Evolutionary conservation across 352 stramenopile genomes (phyloP).

Genomic region (Globisporangium iwayamae): DNA sequence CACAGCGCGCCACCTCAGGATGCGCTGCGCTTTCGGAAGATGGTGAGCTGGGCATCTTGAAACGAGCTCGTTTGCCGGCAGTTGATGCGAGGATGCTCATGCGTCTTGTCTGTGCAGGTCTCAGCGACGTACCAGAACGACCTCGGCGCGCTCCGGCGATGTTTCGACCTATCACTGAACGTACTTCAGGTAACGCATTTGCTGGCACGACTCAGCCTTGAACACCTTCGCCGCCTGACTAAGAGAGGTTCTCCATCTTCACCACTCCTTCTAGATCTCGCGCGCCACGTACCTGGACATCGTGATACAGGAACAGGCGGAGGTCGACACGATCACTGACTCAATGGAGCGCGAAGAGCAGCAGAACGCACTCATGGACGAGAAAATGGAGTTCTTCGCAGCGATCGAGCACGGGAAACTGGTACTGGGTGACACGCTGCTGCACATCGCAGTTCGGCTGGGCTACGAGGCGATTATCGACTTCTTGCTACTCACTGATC

Average conservation of each 20-base stretch:
- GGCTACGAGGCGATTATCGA: constrained; percentile 48
- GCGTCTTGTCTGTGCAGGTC: constrained; percentile 20
- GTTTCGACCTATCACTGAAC: constrained; percentile 43
- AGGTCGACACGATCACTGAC: constrained; percentile 55
- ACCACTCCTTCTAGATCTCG: constrained; percentile 37
- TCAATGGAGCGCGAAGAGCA: constrained; percentile 50
- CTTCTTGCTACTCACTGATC: constrained; percentile 60
- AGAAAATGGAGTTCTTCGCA: constrained; percentile 78
- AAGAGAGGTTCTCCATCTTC: too few relatives aligned
- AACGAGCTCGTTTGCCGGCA: constrained; percentile 1
- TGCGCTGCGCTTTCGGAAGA: constrained; percentile 52
- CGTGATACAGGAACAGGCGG: constrained; percentile 52
- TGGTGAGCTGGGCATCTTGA: constrained; percentile 23
- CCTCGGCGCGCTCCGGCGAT: constrained; percentile 30
- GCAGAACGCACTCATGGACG: constrained; percentile 46
- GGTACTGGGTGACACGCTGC: constrained; percentile 63
- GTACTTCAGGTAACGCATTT: constrained; percentile 36
- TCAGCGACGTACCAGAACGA: constrained; percentile 50
- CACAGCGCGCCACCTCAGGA: constrained; percentile 50
- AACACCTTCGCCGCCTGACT: too few relatives aligned
- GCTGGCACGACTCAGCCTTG: too few relatives aligned
- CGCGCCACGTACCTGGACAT: constrained; percentile 76
- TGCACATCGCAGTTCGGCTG: constrained; percentile 66
- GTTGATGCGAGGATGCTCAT: background rate
- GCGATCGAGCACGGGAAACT: constrained; percentile 53